Evolutionary conservation across 305 asterid species (phyloP).

Genomic region (Solanum hybrid): DNA sequence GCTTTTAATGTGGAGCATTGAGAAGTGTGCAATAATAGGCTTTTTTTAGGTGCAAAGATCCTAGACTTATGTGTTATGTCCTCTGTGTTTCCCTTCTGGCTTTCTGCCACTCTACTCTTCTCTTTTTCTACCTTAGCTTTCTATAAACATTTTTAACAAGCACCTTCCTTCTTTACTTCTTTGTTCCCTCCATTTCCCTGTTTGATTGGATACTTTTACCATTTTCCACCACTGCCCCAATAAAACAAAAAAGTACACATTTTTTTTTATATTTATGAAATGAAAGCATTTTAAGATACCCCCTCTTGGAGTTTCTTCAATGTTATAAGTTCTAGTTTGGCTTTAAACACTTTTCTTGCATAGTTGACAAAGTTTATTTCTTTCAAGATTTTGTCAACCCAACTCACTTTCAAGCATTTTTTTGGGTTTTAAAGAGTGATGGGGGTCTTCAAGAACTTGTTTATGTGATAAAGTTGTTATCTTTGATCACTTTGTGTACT

Average conservation of each 20-base stretch:
- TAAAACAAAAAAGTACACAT: not conserved
- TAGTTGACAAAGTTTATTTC: not conserved
- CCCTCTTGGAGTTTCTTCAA: not conserved
- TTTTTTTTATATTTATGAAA: not conserved
- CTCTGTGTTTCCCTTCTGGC: conserved; percentile 13
- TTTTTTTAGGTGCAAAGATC: conserved; percentile 36
- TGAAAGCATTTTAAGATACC: not conserved
- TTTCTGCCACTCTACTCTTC: conserved; percentile 28
- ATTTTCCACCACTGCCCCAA: not conserved
- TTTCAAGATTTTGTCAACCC: not conserved
- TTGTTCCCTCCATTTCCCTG: conserved; percentile 17
- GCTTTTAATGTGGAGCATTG: conserved; percentile 22
- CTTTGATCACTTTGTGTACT: not conserved
- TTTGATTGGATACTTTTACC: not conserved
- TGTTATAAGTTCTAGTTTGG: not conserved
- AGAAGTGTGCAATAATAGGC: conserved; percentile 30
- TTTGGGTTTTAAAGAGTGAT: not conserved
- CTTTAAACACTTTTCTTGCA: not conserved
- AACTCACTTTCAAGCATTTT: not conserved
- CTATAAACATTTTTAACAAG: conserved; percentile 37
- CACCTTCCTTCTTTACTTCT: conserved; percentile 12
- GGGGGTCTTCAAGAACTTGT: conserved; percentile 8
- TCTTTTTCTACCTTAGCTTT: conserved; percentile 45
- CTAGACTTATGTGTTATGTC: conserved; percentile 15
- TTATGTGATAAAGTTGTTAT: not conserved